phyloP scores from a whole-genome alignment of 163 green algal species.

The Smithsoniella earleae region DNA sequence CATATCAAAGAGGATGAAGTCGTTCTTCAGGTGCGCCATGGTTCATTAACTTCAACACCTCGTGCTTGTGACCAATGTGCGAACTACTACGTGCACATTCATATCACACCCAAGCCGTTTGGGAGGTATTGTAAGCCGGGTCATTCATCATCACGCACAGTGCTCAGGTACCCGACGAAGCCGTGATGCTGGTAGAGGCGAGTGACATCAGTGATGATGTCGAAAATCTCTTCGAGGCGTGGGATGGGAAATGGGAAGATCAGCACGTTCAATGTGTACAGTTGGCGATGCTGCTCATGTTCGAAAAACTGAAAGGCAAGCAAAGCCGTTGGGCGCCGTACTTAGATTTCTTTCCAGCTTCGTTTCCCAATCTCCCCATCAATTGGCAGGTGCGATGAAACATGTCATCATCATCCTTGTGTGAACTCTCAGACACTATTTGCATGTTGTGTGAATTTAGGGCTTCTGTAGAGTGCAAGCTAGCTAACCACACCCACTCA shows the following conservation, averaged over 20 bases:
- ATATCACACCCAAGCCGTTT: too few relatives aligned
- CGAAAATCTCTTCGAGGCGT: neutral
- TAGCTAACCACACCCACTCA: too few relatives aligned
- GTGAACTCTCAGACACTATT: too few relatives aligned
- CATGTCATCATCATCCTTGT: too few relatives aligned
- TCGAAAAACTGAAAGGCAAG: slow-evolving; percentile 16
- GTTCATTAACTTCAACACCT: too few relatives aligned
- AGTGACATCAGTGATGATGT: neutral
- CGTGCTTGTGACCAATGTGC: too few relatives aligned
- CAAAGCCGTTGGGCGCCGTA: neutral
- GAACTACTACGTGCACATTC: too few relatives aligned
- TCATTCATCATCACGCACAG: too few relatives aligned
- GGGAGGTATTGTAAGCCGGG: too few relatives aligned
- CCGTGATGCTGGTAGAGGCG: neutral
- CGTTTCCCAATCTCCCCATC: neutral
- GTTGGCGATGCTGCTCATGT: neutral
- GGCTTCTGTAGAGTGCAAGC: too few relatives aligned
- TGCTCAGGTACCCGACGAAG: neutral
- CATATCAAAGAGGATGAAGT: neutral
- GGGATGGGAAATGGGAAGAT: neutral
- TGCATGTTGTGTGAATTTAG: too few relatives aligned
- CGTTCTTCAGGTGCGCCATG: neutral
- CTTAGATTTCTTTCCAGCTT: neutral
- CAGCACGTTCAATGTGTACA: neutral
- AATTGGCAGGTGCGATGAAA: neutral